Evolutionary conservation across 768 basidiomycete genomes (phyloP).

Genomic region (Russula griseocarnosa): DNA sequence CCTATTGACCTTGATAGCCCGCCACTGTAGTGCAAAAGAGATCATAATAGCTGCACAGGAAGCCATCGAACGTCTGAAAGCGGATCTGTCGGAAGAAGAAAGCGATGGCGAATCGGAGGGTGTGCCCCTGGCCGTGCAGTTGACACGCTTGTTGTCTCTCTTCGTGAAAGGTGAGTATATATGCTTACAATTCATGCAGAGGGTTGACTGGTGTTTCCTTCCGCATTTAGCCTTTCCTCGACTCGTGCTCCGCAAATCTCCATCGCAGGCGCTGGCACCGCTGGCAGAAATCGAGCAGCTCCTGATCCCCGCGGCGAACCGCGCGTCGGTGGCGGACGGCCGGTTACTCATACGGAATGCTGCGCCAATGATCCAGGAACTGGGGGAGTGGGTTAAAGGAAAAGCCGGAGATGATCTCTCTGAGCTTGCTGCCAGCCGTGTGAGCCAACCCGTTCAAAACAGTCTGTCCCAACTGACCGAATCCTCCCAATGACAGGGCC

Average conservation of each 20-base stretch:
- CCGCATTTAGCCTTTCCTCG: slow-evolving; percentile 31
- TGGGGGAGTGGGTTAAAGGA: slow-evolving; percentile 15
- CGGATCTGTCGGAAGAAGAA: slow-evolving; percentile 26
- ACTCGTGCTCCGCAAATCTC: slow-evolving; percentile 21
- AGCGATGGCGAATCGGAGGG: slow-evolving; percentile 5
- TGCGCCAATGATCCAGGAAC: slow-evolving; percentile 14
- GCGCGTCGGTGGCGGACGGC: slow-evolving; percentile 13
- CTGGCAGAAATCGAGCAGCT: slow-evolving; percentile 22
- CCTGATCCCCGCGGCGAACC: slow-evolving; percentile 1
- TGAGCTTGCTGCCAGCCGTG: slow-evolving; percentile 20
- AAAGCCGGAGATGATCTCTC: slow-evolving; percentile 5
- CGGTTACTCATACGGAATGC: slow-evolving; percentile 19
- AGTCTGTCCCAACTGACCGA: neutral
- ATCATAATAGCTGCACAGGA: slow-evolving; percentile 42
- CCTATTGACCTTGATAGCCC: slow-evolving; percentile 36
- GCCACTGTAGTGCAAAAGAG: slow-evolving; percentile 40
- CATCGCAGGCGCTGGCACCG: slow-evolving; percentile 16
- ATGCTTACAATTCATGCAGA: neutral
- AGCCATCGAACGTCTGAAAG: slow-evolving; percentile 35
- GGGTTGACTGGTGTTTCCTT: neutral
- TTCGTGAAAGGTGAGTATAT: slow-evolving; percentile 28
- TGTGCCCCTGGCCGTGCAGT: slow-evolving; percentile 24
- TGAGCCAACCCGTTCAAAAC: neutral
- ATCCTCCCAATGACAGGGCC: slow-evolving; percentile 4
- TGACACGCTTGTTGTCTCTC: slow-evolving; percentile 30